Percentiles rank a stretch among this genome's conserved stretches.
Evolutionary conservation across 1,139 yeast genomes (phyloP).

Genomic region (Tardiomyces blankii): DNA sequence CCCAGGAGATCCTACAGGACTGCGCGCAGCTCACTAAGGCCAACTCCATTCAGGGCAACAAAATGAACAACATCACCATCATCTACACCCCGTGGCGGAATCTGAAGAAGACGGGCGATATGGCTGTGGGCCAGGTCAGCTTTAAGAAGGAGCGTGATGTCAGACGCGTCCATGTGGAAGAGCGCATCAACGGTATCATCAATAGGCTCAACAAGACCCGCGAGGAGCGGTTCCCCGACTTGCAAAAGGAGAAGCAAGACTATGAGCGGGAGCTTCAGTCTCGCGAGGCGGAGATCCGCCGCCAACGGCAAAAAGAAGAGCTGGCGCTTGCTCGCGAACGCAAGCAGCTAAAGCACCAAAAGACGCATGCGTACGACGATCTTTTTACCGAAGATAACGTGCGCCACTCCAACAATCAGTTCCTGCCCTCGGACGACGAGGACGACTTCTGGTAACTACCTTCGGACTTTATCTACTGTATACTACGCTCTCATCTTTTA

Average conservation of each 20-base stretch:
- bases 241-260: slow-evolving; percentile 32
- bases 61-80: slow-evolving; percentile 55
- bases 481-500: too few species aligned
- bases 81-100: slow-evolving; percentile 73
- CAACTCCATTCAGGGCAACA: slow-evolving; percentile 70
- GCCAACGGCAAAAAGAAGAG: slow-evolving; percentile 25
- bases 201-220: slow-evolving; percentile 61
- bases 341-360: slow-evolving; percentile 22
- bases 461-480: too few species aligned
- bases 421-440: slow-evolving; percentile 49
- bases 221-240: slow-evolving; percentile 41
- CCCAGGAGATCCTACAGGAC: slow-evolving; percentile 42
- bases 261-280: slow-evolving; percentile 25
- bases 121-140: slow-evolving; percentile 80
- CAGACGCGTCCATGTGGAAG: slow-evolving; percentile 42
- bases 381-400: slow-evolving; percentile 40
- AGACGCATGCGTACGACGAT: slow-evolving; percentile 44
- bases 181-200: slow-evolving; percentile 50
- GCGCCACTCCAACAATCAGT: slow-evolving; percentile 40
- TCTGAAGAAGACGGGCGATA: slow-evolving; percentile 55
- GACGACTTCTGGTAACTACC: slow-evolving; percentile 48
- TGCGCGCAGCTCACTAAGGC: slow-evolving; percentile 74
- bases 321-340: slow-evolving; percentile 21
- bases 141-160: slow-evolving; percentile 51
- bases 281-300: slow-evolving; percentile 26